Conservation (phyloP, 331 rosid genomes). For the Erythrophleum ivorense region DNA sequence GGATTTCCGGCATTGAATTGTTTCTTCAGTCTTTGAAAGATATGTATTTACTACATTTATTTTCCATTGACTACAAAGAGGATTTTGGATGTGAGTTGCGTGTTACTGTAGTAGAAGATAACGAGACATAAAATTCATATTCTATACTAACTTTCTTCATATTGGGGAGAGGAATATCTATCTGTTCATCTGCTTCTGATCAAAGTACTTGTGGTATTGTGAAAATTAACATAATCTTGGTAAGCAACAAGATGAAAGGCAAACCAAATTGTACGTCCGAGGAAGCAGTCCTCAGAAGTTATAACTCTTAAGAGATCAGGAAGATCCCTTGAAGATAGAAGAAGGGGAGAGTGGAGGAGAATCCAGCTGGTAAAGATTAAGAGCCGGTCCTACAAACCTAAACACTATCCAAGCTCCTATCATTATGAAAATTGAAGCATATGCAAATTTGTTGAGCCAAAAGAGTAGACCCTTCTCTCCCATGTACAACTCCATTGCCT, state of each 20-base stretch:
- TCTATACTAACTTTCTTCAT: background rate
- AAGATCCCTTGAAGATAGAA: slow-evolving; percentile 66
- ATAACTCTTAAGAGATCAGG: slow-evolving; percentile 34
- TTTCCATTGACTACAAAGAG: slow-evolving; percentile 1
- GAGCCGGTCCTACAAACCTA: slow-evolving; percentile 92
- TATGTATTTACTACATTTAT: slow-evolving; percentile 26
- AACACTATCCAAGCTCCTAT: slow-evolving; percentile 89
- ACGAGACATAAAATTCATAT: background rate
- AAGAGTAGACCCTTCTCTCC: slow-evolving; percentile 86
- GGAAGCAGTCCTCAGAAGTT: background rate
- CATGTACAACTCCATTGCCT: slow-evolving; percentile 72
- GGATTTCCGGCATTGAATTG: background rate
- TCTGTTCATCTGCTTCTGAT: background rate
- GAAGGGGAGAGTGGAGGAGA: slow-evolving; percentile 69
- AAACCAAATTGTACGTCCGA: background rate
- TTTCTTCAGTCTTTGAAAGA: slow-evolving; percentile 10
- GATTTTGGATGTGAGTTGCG: slow-evolving; percentile 31
- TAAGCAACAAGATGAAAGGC: background rate
- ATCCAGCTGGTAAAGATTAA: slow-evolving; percentile 89
- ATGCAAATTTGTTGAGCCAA: slow-evolving; percentile 93
- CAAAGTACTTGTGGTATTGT: background rate
- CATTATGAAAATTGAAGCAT: slow-evolving; percentile 87
- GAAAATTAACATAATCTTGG: background rate
- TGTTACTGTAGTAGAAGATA: background rate
- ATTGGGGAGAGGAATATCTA: background rate